Percentiles rank a stretch among this genome's conserved stretches.
phyloP scores from a whole-genome alignment of 176 grass and related monocot species.

The Eragrostis nindensis region DNA sequence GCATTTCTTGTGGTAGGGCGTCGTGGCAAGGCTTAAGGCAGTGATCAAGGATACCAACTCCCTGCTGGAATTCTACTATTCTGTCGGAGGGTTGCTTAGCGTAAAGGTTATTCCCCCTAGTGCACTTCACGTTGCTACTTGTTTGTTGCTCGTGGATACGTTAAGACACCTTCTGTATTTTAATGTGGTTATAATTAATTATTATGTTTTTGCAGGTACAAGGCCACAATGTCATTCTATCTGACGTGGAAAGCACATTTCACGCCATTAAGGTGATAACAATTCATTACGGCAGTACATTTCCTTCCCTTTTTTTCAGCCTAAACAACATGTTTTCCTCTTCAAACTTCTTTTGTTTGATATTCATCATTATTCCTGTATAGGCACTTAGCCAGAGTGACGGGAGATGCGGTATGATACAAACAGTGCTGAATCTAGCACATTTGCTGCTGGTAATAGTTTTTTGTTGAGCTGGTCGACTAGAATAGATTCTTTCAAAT shows the following conservation, averaged over 20 bases:
- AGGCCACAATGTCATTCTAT: conserved; percentile 61
- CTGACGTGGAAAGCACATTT: conserved; percentile 77
- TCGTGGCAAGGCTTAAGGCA: conserved; percentile 60
- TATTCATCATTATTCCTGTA: conserved; percentile 34
- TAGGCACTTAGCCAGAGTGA: conserved; percentile 97
- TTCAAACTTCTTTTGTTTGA: conserved; percentile 23
- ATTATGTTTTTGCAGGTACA: conserved; percentile 55
- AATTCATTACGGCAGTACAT: background rate
- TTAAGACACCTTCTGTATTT: background rate
- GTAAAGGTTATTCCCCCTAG: conserved; percentile 59
- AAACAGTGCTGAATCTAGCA: conserved; percentile 91
- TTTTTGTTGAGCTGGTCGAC: conserved; percentile 13
- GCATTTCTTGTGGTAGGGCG: conserved; percentile 52
- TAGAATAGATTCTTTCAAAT: too few species aligned
- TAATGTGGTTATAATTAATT: background rate
- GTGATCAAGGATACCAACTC: conserved; percentile 79
- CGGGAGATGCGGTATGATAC: conserved; percentile 90
- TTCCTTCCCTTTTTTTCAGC: conserved; percentile 22
- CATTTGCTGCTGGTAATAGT: conserved; percentile 82
- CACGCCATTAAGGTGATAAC: conserved; percentile 81
- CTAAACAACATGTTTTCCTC: background rate
- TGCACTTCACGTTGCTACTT: background rate
- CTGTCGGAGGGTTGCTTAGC: conserved; percentile 66
- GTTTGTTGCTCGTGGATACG: background rate
- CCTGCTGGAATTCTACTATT: conserved; percentile 83